Conservation (phyloP, 1,284 basidiomycete genomes). For the Coriolopsis trogii region DNA sequence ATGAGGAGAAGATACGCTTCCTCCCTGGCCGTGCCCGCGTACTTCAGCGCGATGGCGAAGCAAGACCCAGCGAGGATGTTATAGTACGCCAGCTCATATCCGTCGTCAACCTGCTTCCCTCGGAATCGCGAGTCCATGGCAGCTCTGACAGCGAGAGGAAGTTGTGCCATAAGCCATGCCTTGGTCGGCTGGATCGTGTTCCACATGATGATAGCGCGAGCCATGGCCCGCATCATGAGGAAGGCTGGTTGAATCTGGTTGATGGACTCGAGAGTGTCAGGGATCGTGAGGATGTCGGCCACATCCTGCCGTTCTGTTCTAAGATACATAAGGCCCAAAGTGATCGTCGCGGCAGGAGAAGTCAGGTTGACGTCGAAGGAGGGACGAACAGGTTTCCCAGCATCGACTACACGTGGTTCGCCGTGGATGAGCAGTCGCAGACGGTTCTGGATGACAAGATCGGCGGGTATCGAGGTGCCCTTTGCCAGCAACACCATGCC, state of each 20-base stretch:
- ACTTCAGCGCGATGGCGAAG: slow-evolving; percentile 91
- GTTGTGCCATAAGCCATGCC: slow-evolving; percentile 78
- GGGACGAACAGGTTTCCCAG: slow-evolving; percentile 42
- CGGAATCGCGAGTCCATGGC: slow-evolving; percentile 56
- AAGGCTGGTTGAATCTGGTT: slow-evolving; percentile 90
- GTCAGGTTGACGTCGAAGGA: slow-evolving; percentile 85
- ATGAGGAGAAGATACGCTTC: slow-evolving; percentile 86
- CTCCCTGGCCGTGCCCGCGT: slow-evolving; percentile 88
- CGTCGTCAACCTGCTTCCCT: slow-evolving; percentile 66
- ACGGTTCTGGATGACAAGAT: slow-evolving; percentile 67
- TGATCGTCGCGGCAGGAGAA: slow-evolving; percentile 88
- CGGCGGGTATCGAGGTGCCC: slow-evolving; percentile 77
- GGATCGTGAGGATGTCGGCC: slow-evolving; percentile 83
- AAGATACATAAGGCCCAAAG: slow-evolving; percentile 91
- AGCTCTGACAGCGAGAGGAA: slow-evolving; percentile 72
- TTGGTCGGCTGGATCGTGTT: slow-evolving; percentile 70
- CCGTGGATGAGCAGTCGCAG: slow-evolving; percentile 77
- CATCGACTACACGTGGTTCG: slow-evolving; percentile 44
- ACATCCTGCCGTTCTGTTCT: slow-evolving; percentile 84
- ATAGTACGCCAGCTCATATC: slow-evolving; percentile 85
- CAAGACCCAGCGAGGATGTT: slow-evolving; percentile 90
- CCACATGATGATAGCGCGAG: slow-evolving; percentile 89
- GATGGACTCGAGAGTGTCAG: slow-evolving; percentile 77
- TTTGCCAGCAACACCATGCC: slow-evolving; percentile 96
- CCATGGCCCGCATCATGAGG: slow-evolving; percentile 80